Evolutionary conservation across 441 rosid genomes (phyloP), one percentile per base, ranked within the genome.

Genomic region (Eruca vesicaria): DNA sequence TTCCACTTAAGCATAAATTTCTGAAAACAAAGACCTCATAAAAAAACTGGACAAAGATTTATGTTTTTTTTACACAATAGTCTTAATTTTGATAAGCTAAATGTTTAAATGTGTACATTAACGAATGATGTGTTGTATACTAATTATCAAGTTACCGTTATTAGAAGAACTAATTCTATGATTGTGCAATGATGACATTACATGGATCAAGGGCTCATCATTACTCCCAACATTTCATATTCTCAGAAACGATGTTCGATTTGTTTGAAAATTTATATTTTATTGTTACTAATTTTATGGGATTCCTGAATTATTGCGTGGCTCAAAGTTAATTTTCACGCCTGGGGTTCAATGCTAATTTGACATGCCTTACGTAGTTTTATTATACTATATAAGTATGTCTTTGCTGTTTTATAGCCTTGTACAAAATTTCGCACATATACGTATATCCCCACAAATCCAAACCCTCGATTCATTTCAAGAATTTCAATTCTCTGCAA

Each of bases 131-230:
- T 32, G 71, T 52, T 18, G 9, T 67, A 19, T 33, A 20, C 6
- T 11, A 43, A 2, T 9, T 16, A 59, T 1, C n/a, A 45, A 20
- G 31, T 8, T 32, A 62, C 18, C 21, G 19, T 32, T 52, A 66
- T 66, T 28, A 45, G 2, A 41, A 29, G 28, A 53, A 32, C 31
- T 14, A 32, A 32, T 26, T 32, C 8, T 52, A 68, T 68, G 66
- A 73, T 65, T 65, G 33, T 73, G 65, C 43, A 8, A 73, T 73
- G 77, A 65, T 73, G 21, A 36, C 43, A 18, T 36, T 65, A 65
- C 59, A 41, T 6, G 45, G 6, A 73, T 36, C 63, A 26, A 73
- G 16, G 26, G 20, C 14, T 73, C 48, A 73, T 73, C 64, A 69
- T 69, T 26, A 41, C 41, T 58, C 28, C 56, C 65, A 35, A 58